Conservation (phyloP, 805 yeast genomes). For the Saturnispora besseyi region DNA sequence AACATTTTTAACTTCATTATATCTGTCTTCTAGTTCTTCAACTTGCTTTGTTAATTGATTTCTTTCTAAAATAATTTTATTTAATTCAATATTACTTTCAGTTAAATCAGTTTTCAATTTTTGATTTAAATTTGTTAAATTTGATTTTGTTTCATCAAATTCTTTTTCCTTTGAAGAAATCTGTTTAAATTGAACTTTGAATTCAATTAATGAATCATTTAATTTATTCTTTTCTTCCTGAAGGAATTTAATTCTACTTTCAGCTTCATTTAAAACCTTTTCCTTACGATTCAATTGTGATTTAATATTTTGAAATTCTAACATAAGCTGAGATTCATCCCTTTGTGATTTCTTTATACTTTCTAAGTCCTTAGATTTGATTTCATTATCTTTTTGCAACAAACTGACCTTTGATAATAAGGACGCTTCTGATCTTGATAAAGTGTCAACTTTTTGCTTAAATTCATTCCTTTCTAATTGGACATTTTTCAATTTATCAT, state of each 20-base stretch:
- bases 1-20: constrained; percentile 27
- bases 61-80: constrained; percentile 35
- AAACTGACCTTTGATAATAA: constrained; percentile 20
- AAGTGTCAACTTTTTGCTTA: constrained; percentile 9
- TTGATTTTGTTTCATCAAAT: constrained; percentile 32
- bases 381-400: constrained; percentile 31
- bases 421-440: constrained; percentile 26
- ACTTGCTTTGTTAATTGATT: constrained; percentile 32
- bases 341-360: constrained; percentile 34
- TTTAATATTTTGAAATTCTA: constrained; percentile 40
- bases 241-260: constrained; percentile 28
- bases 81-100: constrained; percentile 30
- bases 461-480: constrained; percentile 14
- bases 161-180: constrained; percentile 29
- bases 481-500: constrained; percentile 16
- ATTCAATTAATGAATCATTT: constrained; percentile 30
- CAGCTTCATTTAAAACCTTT: constrained; percentile 31
- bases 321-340: constrained; percentile 37
- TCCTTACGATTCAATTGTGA: constrained; percentile 39
- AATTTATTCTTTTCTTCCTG: constrained; percentile 33
- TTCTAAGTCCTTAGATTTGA: constrained; percentile 18
- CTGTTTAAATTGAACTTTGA: constrained; percentile 35
- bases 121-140: constrained; percentile 36
- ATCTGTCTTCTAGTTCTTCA: constrained; percentile 33
- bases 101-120: constrained; percentile 24